Conservation (phyloP, 257 asterid species). For the Nicotiana otophora region DNA sequence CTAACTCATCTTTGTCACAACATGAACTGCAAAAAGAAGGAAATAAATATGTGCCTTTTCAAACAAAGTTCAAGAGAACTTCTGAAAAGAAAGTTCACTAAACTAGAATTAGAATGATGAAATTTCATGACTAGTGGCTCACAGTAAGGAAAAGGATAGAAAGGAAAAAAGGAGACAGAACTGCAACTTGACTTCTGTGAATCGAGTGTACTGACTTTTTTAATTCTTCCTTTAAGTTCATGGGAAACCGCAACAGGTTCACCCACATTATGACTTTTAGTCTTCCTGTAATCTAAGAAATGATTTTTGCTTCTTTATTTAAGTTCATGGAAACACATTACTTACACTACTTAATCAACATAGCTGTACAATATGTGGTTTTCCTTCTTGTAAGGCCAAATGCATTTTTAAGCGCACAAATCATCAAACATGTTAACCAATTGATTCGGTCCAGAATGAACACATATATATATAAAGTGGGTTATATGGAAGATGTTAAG, state of each 20-base stretch:
- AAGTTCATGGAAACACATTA: neutral
- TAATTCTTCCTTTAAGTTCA: neutral
- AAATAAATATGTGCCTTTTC: neutral
- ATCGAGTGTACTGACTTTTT: neutral
- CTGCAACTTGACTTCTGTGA: neutral
- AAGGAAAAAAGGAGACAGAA: neutral
- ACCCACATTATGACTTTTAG: neutral
- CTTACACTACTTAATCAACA: neutral
- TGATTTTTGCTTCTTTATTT: neutral
- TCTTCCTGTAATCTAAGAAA: neutral
- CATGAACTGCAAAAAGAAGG: neutral
- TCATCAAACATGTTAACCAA: neutral
- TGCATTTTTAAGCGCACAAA: neutral
- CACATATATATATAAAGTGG: neutral
- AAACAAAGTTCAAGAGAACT: neutral
- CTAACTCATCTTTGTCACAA: neutral
- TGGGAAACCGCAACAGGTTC: neutral
- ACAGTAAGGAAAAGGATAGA: neutral
- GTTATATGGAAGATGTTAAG: neutral
- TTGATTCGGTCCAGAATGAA: neutral
- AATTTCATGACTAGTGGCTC: neutral
- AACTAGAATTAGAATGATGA: neutral
- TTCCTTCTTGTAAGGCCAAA: neutral
- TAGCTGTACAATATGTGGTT: neutral
- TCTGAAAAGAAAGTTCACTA: neutral